These are phyloP conservation scores for Ustilago trichophora DNA, from an alignment of 1,284 basidiomycete genomes.

Conservation along the genomic window DNA sequence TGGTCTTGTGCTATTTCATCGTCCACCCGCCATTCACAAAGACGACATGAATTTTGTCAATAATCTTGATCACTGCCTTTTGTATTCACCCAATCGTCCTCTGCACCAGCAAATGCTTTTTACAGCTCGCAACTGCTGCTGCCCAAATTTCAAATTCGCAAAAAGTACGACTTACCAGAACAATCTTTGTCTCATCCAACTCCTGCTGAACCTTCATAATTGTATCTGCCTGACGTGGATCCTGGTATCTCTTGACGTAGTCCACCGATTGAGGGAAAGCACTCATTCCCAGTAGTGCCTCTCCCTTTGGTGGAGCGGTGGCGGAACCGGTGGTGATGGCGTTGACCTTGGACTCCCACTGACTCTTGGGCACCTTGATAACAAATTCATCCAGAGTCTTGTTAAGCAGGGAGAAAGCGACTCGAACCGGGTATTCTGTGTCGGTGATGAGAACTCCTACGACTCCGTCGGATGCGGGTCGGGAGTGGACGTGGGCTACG, in stretches of 20 bases:
- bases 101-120: too few species aligned
- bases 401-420: slow-evolving; percentile 92
- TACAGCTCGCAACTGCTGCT: too few species aligned
- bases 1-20: slow-evolving; percentile 87
- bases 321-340: slow-evolving; percentile 57
- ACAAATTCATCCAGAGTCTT: slow-evolving; percentile 95
- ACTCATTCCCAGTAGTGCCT: slow-evolving; percentile 55
- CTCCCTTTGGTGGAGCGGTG: slow-evolving; percentile 58
- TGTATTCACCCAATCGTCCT: too few species aligned
- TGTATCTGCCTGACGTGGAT: slow-evolving; percentile 95
- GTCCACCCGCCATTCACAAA: too few species aligned
- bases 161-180: slow-evolving; percentile 66
- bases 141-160: too few species aligned
- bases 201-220: slow-evolving; percentile 99
- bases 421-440: slow-evolving; percentile 93
- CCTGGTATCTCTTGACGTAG: slow-evolving; percentile 94
- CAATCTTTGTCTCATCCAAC: slow-evolving; percentile 98
- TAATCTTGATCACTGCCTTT: too few species aligned
- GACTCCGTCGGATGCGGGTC: slow-evolving; percentile 64
- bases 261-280: slow-evolving; percentile 73
- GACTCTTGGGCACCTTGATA: slow-evolving; percentile 77
- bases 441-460: slow-evolving; percentile 91
- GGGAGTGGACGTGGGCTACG: slow-evolving; percentile 85
- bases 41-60: too few species aligned
- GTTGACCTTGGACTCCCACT: slow-evolving; percentile 69